Percentiles rank a stretch among this genome's conserved stretches.
Conservation (phyloP, 2,329 filamentous ascomycete genomes). For the Aspergillus ochraceoroseus region DNA sequence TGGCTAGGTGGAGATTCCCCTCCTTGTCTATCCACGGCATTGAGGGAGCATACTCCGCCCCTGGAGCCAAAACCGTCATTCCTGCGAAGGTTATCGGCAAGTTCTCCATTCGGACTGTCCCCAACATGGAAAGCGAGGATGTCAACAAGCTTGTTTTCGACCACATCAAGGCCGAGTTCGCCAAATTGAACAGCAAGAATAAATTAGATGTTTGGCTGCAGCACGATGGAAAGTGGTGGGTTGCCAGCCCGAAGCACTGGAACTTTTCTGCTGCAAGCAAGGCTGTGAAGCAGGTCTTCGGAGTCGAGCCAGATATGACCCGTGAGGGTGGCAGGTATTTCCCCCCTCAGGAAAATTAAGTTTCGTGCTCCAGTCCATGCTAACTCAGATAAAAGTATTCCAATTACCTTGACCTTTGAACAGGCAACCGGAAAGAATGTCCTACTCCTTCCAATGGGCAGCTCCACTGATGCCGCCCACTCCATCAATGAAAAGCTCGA, state of each 20-base stretch:
- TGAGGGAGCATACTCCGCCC: constrained; percentile 88
- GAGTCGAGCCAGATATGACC: constrained; percentile 88
- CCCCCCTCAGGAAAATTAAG: constrained; percentile 3
- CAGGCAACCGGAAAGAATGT: constrained; percentile 98
- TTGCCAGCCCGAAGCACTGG: constrained; percentile 95
- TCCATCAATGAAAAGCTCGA: constrained; percentile 99
- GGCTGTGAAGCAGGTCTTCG: constrained; percentile 94
- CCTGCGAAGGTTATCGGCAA: constrained; percentile 97
- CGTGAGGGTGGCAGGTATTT: constrained; percentile 83
- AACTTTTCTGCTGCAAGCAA: constrained; percentile 94
- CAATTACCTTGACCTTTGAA: constrained; percentile 94
- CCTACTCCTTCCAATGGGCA: constrained; percentile 90
- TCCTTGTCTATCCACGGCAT: constrained; percentile 91
- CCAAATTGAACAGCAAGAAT: constrained; percentile 89
- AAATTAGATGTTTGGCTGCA: constrained; percentile 72
- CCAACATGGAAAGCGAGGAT: constrained; percentile 89
- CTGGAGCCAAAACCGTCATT: constrained; percentile 96
- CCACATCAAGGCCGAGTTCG: constrained; percentile 77
- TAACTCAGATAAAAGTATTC: constrained; percentile 64
- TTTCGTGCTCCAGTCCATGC: constrained; percentile 10
- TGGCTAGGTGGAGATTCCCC: constrained; percentile 93
- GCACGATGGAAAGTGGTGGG: constrained; percentile 98
- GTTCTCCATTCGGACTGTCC: constrained; percentile 96
- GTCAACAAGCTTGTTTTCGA: constrained; percentile 82
- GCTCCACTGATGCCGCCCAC: constrained; percentile 91